These are phyloP conservation scores for Aschersonia sp. DNA, from an alignment of 2,329 filamentous ascomycete species.

Conservation along the genomic window DNA sequence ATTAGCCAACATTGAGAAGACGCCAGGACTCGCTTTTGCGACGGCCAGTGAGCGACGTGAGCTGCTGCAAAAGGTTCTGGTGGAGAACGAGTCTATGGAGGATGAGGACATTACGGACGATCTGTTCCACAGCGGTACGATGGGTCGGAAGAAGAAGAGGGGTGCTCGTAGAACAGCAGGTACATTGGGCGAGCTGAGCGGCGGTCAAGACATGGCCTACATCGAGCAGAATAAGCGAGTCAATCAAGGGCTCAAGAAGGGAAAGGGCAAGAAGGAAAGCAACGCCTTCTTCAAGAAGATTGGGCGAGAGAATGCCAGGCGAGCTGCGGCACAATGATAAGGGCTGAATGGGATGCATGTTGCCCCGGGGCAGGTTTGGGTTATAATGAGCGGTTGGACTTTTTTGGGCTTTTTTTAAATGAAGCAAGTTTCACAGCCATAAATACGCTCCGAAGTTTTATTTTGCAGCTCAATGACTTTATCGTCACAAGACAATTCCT, in stretches of 20 bases:
- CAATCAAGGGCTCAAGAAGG: slow-evolving; percentile 31
- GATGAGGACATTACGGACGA: slow-evolving; percentile 48
- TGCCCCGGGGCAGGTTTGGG: no score
- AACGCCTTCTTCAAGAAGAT: slow-evolving; percentile 27
- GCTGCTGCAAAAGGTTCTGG: slow-evolving; percentile 73
- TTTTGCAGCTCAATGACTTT: no score
- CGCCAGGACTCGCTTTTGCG: slow-evolving; percentile 65
- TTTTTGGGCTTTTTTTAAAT: no score
- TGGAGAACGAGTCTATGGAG: slow-evolving; percentile 69
- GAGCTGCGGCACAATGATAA: slow-evolving; percentile 15
- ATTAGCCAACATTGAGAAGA: slow-evolving; percentile 76
- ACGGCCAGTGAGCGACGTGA: slow-evolving; percentile 71
- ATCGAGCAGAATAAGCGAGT: slow-evolving; percentile 65
- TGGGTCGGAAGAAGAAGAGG: slow-evolving; percentile 36
- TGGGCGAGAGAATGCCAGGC: slow-evolving; percentile 23
- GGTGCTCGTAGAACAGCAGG: slow-evolving; percentile 68
- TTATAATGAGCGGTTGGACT: no score
- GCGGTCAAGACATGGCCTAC: slow-evolving; percentile 96
- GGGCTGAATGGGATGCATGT: no score
- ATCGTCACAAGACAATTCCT: no score
- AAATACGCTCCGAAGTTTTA: no score
- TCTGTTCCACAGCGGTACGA: slow-evolving; percentile 24
- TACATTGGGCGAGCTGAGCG: slow-evolving; percentile 70
- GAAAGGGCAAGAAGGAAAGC: slow-evolving; percentile 23
- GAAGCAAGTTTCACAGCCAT: no score